Evolutionary conservation across 768 basidiomycete species (phyloP).

Genomic region (Auriscalpium orientale): DNA sequence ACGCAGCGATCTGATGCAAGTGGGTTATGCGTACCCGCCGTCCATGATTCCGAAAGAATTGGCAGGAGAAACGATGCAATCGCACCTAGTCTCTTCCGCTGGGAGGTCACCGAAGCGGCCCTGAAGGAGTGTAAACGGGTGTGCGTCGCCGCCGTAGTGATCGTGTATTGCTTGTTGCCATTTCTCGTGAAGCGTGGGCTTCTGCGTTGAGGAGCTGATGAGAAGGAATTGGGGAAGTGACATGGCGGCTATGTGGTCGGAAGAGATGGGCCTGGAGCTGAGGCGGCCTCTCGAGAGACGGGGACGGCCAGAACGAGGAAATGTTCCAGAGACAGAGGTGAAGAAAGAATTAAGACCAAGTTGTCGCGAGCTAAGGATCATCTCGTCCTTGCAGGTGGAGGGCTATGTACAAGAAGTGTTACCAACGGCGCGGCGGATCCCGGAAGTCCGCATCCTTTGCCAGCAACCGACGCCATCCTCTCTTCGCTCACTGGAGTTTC

Average conservation of each 20-base stretch:
- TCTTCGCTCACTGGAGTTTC: too few relatives aligned
- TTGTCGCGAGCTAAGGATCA: too few relatives aligned
- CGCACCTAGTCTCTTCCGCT: neutral
- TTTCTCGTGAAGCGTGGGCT: neutral
- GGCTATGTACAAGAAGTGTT: too few relatives aligned
- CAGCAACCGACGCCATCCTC: too few relatives aligned
- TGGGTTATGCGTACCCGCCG: conserved; percentile 4
- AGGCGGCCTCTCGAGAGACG: too few relatives aligned
- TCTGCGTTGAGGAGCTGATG: neutral
- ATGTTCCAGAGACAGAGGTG: too few relatives aligned
- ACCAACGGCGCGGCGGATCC: too few relatives aligned
- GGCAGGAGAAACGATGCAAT: conserved; percentile 13
- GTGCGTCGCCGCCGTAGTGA: neutral
- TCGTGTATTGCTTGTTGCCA: neutral
- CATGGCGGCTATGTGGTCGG: neutral
- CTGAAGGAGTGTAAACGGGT: neutral
- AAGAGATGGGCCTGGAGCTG: too few relatives aligned
- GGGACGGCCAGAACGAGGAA: too few relatives aligned
- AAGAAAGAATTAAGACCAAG: too few relatives aligned
- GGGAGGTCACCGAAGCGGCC: conserved; percentile 2
- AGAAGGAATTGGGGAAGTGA: neutral
- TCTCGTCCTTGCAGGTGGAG: too few relatives aligned
- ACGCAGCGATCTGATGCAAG: neutral
- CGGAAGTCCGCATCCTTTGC: too few relatives aligned
- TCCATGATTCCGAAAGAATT: conserved; percentile 12